Percentiles rank a stretch among this genome's conserved stretches.
phyloP scores from a whole-genome alignment of 2,329 filamentous ascomycete species.

The Metarhizium robertsii region DNA sequence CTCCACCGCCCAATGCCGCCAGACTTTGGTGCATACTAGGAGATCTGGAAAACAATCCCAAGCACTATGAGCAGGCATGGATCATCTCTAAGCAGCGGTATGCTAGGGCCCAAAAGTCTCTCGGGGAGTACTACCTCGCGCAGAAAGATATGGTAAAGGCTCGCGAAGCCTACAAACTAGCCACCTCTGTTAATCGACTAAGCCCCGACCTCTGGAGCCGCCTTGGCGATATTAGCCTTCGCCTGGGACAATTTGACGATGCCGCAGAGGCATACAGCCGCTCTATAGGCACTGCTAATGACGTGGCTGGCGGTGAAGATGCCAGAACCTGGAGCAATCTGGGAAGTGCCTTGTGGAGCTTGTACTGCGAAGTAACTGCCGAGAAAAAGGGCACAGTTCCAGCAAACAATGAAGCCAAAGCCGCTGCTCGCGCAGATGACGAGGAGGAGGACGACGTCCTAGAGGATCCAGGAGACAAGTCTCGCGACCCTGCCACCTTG shows the following conservation, averaged over 20 bases:
- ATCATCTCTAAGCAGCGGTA: constrained; percentile 72
- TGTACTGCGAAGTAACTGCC: constrained; percentile 47
- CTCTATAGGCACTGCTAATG: constrained; percentile 56
- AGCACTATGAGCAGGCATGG: constrained; percentile 81
- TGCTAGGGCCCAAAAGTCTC: constrained; percentile 75
- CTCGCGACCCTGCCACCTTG: constrained; percentile 47
- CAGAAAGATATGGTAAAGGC: constrained; percentile 59
- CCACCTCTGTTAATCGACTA: constrained; percentile 69
- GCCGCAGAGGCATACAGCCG: constrained; percentile 78
- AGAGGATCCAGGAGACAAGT: constrained; percentile 12
- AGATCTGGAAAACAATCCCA: constrained; percentile 68
- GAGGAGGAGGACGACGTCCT: constrained; percentile 19
- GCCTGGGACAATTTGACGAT: constrained; percentile 65
- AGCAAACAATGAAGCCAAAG: constrained; percentile 11
- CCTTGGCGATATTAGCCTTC: constrained; percentile 77
- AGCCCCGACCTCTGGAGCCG: constrained; percentile 83
- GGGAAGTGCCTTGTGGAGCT: constrained; percentile 68
- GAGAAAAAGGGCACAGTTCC: constrained; percentile 22
- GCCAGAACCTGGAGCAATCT: constrained; percentile 94
- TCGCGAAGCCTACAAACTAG: constrained; percentile 67
- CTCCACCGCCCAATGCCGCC: constrained; percentile 72
- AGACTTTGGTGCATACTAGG: constrained; percentile 89
- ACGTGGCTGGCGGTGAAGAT: constrained; percentile 68
- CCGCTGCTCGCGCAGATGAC: constrained; percentile 7
- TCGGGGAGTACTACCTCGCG: constrained; percentile 69